A percentile compares a stretch with the other conserved stretches of the same genome.
Conservation (phyloP, 2,329 filamentous ascomycete species). For the Penicillium thymicola region DNA sequence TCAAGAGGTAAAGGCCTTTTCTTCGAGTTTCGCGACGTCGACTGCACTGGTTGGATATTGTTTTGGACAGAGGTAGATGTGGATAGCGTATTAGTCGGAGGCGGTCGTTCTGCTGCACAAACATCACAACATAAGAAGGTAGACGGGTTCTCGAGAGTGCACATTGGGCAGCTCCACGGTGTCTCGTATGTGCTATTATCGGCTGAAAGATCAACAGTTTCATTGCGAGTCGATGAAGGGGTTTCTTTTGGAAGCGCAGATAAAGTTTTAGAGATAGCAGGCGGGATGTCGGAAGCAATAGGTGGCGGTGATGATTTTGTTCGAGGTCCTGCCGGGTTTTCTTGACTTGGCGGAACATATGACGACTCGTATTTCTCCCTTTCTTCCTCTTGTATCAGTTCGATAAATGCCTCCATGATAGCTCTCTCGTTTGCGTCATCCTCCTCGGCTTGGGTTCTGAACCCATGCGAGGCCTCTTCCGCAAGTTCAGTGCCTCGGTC, state of each 20-base stretch:
- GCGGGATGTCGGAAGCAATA: slow-evolving; percentile 25
- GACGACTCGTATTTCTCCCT: slow-evolving; percentile 56
- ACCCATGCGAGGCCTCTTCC: slow-evolving; percentile 68
- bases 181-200: slow-evolving; percentile 36
- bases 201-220: slow-evolving; percentile 14
- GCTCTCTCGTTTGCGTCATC: slow-evolving; percentile 85
- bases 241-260: background rate
- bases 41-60: background rate
- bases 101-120: slow-evolving; percentile 55
- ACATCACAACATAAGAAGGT: slow-evolving; percentile 60
- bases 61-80: background rate
- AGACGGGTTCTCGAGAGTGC: slow-evolving; percentile 61
- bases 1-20: slow-evolving; percentile 19
- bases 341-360: slow-evolving; percentile 52
- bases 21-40: slow-evolving; percentile 16
- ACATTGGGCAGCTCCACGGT: slow-evolving; percentile 59
- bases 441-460: slow-evolving; percentile 79
- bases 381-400: slow-evolving; percentile 80
- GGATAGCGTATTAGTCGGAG: slow-evolving; percentile 20
- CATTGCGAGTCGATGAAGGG: slow-evolving; percentile 3
- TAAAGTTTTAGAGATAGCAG: slow-evolving; percentile 17
- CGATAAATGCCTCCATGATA: slow-evolving; percentile 80
- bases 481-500: slow-evolving; percentile 64
- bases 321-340: slow-evolving; percentile 51
- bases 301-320: slow-evolving; percentile 40